Evolutionary conservation across 2,329 filamentous ascomycete species (phyloP).

Genomic region (Capronia epimyces): DNA sequence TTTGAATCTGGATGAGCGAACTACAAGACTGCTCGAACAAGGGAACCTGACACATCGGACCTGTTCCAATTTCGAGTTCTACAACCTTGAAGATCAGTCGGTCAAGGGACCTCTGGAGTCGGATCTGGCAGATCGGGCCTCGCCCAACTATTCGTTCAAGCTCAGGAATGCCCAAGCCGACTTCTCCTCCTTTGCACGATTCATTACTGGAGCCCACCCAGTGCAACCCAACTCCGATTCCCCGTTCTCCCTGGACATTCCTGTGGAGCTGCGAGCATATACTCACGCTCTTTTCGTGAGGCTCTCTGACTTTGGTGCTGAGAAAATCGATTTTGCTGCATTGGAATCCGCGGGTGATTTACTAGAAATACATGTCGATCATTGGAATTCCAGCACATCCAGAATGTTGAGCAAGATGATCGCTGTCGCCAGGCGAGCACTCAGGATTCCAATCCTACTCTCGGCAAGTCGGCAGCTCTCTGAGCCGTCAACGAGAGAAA

Average conservation of each 20-base stretch:
- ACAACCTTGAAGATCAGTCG: constrained; percentile 45
- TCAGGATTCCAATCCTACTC: constrained; percentile 48
- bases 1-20: constrained; percentile 41
- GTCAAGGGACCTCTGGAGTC: constrained; percentile 31
- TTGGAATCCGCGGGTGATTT: constrained; percentile 57
- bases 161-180: constrained; percentile 54
- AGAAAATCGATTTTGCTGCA: constrained; percentile 43
- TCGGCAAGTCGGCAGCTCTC: constrained; percentile 12
- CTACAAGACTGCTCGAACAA: constrained; percentile 40
- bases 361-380: constrained; percentile 56
- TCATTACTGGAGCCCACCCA: constrained; percentile 51
- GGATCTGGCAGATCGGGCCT: constrained; percentile 37
- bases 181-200: constrained; percentile 55
- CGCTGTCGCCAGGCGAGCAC: constrained; percentile 52
- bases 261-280: constrained; percentile 52
- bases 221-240: constrained; percentile 52
- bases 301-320: constrained; percentile 35
- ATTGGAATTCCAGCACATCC: constrained; percentile 49
- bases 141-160: constrained; percentile 45
- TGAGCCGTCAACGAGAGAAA: constrained; percentile 7
- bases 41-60: constrained; percentile 44
- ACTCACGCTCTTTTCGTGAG: constrained; percentile 40
- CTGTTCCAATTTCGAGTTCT: constrained; percentile 46
- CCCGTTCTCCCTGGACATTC: constrained; percentile 57
- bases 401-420: constrained; percentile 52